Evolutionary conservation across 768 basidiomycete species (phyloP).

Genomic region (Tricholoma saponaceum): DNA sequence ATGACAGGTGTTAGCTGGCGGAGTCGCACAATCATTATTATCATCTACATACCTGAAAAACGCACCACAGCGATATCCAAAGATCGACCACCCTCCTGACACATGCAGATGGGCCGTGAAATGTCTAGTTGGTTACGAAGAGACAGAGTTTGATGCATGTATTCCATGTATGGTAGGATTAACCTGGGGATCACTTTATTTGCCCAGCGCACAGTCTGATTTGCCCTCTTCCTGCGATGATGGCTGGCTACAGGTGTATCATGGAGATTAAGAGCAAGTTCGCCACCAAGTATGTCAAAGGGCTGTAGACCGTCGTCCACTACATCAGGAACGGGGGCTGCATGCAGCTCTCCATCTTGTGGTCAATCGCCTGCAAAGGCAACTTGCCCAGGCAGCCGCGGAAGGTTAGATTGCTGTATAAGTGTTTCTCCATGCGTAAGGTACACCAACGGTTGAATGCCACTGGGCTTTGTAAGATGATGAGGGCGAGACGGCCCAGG

Average conservation of each 20-base stretch:
- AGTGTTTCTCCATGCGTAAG: background rate
- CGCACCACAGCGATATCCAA: background rate
- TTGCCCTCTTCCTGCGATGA: background rate
- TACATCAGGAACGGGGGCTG: background rate
- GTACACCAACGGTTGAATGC: background rate
- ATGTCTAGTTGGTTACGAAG: background rate
- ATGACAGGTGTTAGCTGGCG: too few relatives aligned
- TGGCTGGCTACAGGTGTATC: background rate
- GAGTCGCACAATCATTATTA: background rate
- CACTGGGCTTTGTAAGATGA: background rate
- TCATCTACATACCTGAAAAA: background rate
- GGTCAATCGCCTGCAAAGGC: background rate
- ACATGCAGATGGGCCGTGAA: background rate
- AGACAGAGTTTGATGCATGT: background rate
- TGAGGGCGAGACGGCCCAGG: background rate
- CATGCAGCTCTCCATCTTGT: background rate
- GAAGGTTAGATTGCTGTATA: background rate
- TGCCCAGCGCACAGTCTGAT: background rate
- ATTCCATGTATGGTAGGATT: background rate
- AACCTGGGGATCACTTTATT: background rate
- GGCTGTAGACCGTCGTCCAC: background rate
- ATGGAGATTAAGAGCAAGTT: background rate
- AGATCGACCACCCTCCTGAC: background rate
- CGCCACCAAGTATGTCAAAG: background rate
- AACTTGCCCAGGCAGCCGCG: background rate